Evolutionary conservation across 2,329 filamentous ascomycete species (phyloP), one percentile per base, ranked within the genome.

Genomic region (Ceratocystis eucalypticola): DNA sequence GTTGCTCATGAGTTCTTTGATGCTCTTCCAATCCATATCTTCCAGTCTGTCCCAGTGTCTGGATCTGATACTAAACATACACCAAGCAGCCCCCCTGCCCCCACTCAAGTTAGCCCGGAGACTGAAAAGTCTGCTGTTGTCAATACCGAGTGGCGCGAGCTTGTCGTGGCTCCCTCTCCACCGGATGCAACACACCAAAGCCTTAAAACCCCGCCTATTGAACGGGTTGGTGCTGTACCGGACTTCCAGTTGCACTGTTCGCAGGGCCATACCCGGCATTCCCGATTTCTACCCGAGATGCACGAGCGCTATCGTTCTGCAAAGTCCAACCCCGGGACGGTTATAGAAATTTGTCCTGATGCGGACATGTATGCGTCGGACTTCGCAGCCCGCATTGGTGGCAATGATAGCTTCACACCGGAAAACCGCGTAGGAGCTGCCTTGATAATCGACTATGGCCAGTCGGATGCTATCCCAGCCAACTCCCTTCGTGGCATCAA

Each of bases 1-100:
- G 84, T 97, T 62, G 94, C 94, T 3, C 94, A 99, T 74, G 94
- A 99, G 74, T 97, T 99, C 80, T 99, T 99, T 77, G 94, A 99
- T 71, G 94, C 94, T 1, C 85, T 99, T 0, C 94, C 94, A 44
- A 96, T 99, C 71, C 92, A 99, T 75, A 87, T 90, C 68, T 99
- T 99, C 74, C 88, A 97, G 75, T 88, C 89, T 15, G 81, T 93
- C 63, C 57, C 77, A 78, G 69, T 74, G 77, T 15, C 74, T 48
- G 73, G 80, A 77, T 15, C 74, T 46, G 73, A 80, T 67, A 70
- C 76, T 71, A 69, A 75, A 69, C 69, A 80, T 46, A 72, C 76
- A 4, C 33, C 28, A 59, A 33, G 12, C 25, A n/a, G 17, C 22
- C 8, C 12, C 28, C 33, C 55, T 12, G 55, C 6, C 5, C 22